Percentiles rank a stretch among this genome's conserved stretches.
Evolutionary conservation across 805 yeast genomes (phyloP).

Genomic region (Kregervanrija fluxuum): DNA sequence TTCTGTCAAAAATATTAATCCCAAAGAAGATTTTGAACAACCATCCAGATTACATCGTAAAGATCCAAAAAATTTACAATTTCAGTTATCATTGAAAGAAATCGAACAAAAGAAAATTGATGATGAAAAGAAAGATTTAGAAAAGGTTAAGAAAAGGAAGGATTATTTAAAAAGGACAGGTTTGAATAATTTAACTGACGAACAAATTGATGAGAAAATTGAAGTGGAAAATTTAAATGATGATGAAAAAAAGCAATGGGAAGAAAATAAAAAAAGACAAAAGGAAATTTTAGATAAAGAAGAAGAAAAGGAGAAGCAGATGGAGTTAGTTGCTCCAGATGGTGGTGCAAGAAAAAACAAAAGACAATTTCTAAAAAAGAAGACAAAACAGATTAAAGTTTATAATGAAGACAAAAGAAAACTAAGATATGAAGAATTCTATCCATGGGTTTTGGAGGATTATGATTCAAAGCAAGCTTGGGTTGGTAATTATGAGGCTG

Average conservation of each 20-base stretch:
- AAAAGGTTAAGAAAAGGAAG: slow-evolving; percentile 31
- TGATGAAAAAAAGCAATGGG: slow-evolving; percentile 34
- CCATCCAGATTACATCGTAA: slow-evolving; percentile 89
- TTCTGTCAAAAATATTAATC: slow-evolving; percentile 64
- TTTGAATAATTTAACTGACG: slow-evolving; percentile 12
- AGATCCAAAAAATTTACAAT: slow-evolving; percentile 87
- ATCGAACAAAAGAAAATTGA: slow-evolving; percentile 56
- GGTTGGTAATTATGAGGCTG: slow-evolving; percentile 95
- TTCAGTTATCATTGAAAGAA: slow-evolving; percentile 73
- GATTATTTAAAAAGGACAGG: slow-evolving; percentile 19
- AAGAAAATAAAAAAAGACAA: slow-evolving; percentile 20
- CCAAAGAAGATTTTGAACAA: slow-evolving; percentile 58
- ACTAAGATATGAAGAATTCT: slow-evolving; percentile 89
- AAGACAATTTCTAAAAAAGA: slow-evolving; percentile 55
- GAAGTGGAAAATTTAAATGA: slow-evolving; percentile 25
- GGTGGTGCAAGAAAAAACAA: slow-evolving; percentile 75
- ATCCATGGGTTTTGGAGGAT: slow-evolving; percentile 98
- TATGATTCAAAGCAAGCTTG: slow-evolving; percentile 90
- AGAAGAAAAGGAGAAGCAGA: slow-evolving; percentile 35
- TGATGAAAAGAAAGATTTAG: slow-evolving; percentile 33
- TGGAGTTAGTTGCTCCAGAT: slow-evolving; percentile 83
- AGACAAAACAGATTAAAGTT: slow-evolving; percentile 76
- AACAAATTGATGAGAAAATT: slow-evolving; percentile 23
- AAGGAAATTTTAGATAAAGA: slow-evolving; percentile 25
- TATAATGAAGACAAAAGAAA: slow-evolving; percentile 79